Evolutionary conservation across 192 early-diverging fungal genomes (phyloP).

Genomic region (Lobosporangium transversale): DNA sequence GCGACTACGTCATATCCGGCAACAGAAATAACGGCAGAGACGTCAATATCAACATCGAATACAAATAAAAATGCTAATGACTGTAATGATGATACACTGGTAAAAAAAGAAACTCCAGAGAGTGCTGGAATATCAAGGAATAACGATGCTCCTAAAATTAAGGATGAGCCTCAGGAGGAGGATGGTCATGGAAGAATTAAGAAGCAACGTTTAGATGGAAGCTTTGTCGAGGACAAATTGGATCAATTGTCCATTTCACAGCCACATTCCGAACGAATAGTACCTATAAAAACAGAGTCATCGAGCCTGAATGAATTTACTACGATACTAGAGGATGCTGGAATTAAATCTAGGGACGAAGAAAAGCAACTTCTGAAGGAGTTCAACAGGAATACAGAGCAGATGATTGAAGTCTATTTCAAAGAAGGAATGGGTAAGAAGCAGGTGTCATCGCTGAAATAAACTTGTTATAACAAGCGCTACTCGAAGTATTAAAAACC

Average conservation of each 20-base stretch:
- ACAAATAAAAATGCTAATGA: background rate
- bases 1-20: background rate
- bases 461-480: no score
- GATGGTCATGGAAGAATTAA: conserved; percentile 1
- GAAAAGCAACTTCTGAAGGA: conserved; percentile 5
- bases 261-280: background rate
- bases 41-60: background rate
- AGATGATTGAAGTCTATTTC: conserved; percentile 34
- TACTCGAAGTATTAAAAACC: no score
- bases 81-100: background rate
- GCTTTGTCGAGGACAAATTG: conserved; percentile 8
- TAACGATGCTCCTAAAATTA: background rate
- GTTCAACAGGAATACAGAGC: conserved; percentile 44
- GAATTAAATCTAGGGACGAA: background rate
- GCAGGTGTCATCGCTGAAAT: no score
- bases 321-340: background rate
- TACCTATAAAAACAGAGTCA: background rate
- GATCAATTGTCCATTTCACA: background rate
- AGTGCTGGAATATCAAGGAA: no score
- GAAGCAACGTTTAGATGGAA: conserved; percentile 11
- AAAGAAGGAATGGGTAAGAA: conserved; percentile 44
- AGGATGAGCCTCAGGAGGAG: background rate
- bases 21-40: background rate
- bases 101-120: no score
- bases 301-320: background rate